Base-by-base conservation (phyloP, 2,329 filamentous ascomycete genomes). In the Cercospora sp. region DNA sequence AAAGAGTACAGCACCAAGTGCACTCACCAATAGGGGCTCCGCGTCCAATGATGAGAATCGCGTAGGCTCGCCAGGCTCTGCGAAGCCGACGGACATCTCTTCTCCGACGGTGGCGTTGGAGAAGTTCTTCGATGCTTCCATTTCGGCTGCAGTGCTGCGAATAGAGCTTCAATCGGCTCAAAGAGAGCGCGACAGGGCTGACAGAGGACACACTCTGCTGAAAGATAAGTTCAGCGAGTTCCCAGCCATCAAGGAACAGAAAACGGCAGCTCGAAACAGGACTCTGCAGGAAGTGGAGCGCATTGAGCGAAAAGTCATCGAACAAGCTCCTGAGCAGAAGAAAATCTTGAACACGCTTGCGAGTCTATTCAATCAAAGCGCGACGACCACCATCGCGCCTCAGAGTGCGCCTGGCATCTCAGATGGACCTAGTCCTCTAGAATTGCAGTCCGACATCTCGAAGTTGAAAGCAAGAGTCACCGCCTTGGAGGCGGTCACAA, bases 201-300 rank as follows among this genome's bases (percentile, higher is more conserved):
- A 30, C 30, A 63, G 59, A 37, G 66, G 66, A 24, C 63, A 63
- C 51, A 28, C 45, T 34, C 40, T 40, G 12, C 21, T 66, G 12
- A 24, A 60, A 32, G 10, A 40, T 26, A 45, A 63, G n/a, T 68
- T 68, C 5, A 18, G 40, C 16, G 12, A 32, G 3, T 68, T 68
- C 28, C 66, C 66, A 18, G 66, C 66, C 26, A 68, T 68, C 37
- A 62, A 66, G 59, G 66, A 66, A 24, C 58, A 68, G 34, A 68
- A 68, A 40, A 66, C 66, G 7, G 30, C 26, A 7, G 63, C 66
- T 13, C 59, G 55, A 30, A 24, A 37, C 12, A 45, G 43, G 12
- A 63, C 66, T 16, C 49, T 24, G 37, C 24, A 58, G n/a, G 45
- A 55, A 60, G 24, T 68, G 18, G 24, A 28, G 10, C 32, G 30